phyloP scores from a whole-genome alignment of 2,329 filamentous ascomycete species.

The Colletotrichum siamense region DNA sequence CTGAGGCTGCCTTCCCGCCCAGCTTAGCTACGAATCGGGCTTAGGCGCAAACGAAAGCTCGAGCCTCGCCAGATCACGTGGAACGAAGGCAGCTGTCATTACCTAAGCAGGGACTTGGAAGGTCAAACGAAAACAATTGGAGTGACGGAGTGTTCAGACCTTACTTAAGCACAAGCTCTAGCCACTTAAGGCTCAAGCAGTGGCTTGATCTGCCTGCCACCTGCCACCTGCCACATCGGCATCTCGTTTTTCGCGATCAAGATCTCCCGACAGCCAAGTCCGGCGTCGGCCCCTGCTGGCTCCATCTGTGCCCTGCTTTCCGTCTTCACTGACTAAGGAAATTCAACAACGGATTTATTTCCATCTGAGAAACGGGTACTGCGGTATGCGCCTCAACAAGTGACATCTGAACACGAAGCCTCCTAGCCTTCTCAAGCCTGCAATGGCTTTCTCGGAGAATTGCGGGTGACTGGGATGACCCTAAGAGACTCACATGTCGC shows the following conservation, averaged over 20 bases:
- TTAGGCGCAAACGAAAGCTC: slow-evolving; percentile 22
- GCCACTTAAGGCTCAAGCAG: not conserved
- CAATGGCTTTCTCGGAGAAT: slow-evolving; percentile 4
- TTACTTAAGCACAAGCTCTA: not conserved
- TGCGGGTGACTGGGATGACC: slow-evolving; percentile 11
- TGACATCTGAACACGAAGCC: slow-evolving; percentile 4
- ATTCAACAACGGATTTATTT: not conserved
- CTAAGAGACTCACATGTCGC: slow-evolving; percentile 14
- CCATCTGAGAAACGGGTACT: not conserved
- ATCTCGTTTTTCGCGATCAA: not conserved
- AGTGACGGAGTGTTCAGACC: not conserved
- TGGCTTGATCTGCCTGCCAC: not conserved
- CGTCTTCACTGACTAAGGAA: not conserved
- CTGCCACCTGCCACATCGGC: not conserved
- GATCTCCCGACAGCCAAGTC: not conserved
- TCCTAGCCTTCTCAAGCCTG: not conserved
- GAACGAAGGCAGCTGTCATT: not conserved
- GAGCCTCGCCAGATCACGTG: slow-evolving; percentile 23
- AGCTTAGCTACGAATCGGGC: slow-evolving; percentile 22
- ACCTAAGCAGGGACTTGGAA: not conserved
- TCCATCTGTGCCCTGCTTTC: not conserved
- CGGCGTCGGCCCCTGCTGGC: slow-evolving; percentile 1
- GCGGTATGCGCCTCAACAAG: not conserved
- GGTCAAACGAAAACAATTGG: no score
- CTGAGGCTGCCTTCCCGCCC: slow-evolving; percentile 31